Evolutionary conservation across 345 rosid species (phyloP), one percentile per base, ranked within the genome.

Genomic region (Mallotus nudiflorus): DNA sequence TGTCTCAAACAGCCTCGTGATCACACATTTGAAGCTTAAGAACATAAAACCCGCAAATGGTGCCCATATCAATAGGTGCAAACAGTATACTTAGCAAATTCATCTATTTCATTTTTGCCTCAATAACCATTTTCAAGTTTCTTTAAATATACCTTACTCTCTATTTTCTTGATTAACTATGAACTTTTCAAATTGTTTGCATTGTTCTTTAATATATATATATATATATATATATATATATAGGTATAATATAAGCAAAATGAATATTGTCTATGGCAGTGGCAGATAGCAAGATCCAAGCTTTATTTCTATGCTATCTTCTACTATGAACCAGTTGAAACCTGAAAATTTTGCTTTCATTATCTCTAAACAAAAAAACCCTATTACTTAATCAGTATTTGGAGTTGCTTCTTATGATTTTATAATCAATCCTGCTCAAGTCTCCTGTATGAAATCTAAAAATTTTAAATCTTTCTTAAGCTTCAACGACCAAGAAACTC

Each of bases 401-500:
- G 93, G 93, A 68, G 73, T 75, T 62, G 82, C 85, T 60, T 77
- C 88, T 19, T 85, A 83, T 11, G 84, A 81, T 63, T 78, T 84
- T 1, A 78, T 85, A 13, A 75, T 81, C 4, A 82, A 85, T 73
- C 83, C 82, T 44, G 73, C 86, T 0, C 86, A 76, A 16, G 83
- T 45, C 53, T 53, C 37, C 6, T 33, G 3, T 33, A 33, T 33
- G 37, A 33, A 33, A 2, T 33, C 4, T 33, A 33, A 33, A 33
- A 33, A 6, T 33, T 33, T 33, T 33, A 6, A 33, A 33, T 33
- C 80, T 3, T 77, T 73, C 77, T 1, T 75, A 4, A 70, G 67
- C 73, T 60, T 73, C 37, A 65, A 25, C 58, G 79, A 62, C 66
- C 84, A 70, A 60, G 72, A 77, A 58, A 59, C 69, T 12, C 75